phyloP scores from a whole-genome alignment of 2,329 filamentous ascomycete genomes.

The Chrysoporthe deuterocubensis region DNA sequence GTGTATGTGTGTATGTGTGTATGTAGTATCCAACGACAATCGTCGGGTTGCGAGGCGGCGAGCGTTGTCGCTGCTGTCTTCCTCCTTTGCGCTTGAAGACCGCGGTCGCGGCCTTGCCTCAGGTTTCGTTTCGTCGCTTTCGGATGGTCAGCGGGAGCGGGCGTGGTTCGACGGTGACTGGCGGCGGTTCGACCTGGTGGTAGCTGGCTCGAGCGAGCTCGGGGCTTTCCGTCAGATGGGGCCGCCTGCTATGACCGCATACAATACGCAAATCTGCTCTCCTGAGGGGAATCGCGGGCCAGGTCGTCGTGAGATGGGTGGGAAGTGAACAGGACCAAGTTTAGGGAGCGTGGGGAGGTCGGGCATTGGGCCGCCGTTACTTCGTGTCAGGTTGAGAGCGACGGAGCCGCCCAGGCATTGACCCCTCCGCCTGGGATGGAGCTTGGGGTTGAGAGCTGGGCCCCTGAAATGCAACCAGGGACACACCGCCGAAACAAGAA shows the following conservation, averaged over 20 bases:
- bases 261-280: not conserved
- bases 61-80: not conserved
- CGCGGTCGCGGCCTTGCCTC: constrained; percentile 10
- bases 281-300: not conserved
- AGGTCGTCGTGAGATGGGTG: not conserved
- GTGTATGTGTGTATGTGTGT: not conserved
- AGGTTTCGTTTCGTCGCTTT: constrained; percentile 19
- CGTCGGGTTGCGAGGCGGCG: not conserved
- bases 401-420: constrained; percentile 7
- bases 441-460: constrained; percentile 10
- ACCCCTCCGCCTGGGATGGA: constrained; percentile 18
- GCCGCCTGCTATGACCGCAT: not conserved
- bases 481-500: constrained; percentile 12
- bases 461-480: constrained; percentile 19
- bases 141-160: constrained; percentile 8
- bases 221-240: not conserved
- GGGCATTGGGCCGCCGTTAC: constrained; percentile 8
- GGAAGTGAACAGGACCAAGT: constrained; percentile 14
- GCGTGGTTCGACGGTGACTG: not conserved
- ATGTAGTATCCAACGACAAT: not conserved
- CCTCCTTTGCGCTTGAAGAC: constrained; percentile 3
- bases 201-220: not conserved
- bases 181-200: not conserved
- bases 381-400: constrained; percentile 23
- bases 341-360: constrained; percentile 9